phyloP scores from a whole-genome alignment of 1,284 basidiomycete genomes.

The Trametes pubescens region DNA sequence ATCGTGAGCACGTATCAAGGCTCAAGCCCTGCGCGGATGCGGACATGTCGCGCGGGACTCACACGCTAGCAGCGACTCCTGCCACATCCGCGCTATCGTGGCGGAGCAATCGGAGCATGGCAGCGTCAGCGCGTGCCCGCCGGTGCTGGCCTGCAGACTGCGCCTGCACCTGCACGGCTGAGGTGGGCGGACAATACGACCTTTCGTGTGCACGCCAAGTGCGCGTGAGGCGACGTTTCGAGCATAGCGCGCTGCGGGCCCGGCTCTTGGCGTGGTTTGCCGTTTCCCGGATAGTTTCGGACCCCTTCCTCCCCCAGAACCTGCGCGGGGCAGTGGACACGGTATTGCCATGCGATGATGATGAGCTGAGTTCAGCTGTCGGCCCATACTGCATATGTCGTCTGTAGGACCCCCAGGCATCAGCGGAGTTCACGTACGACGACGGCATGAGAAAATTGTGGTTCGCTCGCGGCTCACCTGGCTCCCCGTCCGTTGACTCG shows the following conservation, averaged over 20 bases:
- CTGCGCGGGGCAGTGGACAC: neutral
- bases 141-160: too few species aligned
- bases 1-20: neutral
- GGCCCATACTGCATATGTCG: neutral
- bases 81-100: too few species aligned
- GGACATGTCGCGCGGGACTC: neutral
- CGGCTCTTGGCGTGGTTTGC: neutral
- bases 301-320: neutral
- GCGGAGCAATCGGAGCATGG: too few species aligned
- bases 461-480: neutral
- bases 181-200: too few species aligned
- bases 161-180: too few species aligned
- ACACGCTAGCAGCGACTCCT: neutral
- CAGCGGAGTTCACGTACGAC: neutral
- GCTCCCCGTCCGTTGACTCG: neutral
- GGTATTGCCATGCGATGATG: neutral
- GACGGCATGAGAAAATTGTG: neutral
- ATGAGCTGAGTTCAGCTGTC: neutral
- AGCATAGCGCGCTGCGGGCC: conserved; percentile 1
- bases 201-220: neutral
- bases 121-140: neutral
- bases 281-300: neutral
- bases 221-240: neutral
- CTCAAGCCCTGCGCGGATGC: neutral
- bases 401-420: neutral